Percentiles rank a stretch among this genome's conserved stretches.
Evolutionary conservation across 257 asterid species (phyloP).

Genomic region (Sherardia arvensis): DNA sequence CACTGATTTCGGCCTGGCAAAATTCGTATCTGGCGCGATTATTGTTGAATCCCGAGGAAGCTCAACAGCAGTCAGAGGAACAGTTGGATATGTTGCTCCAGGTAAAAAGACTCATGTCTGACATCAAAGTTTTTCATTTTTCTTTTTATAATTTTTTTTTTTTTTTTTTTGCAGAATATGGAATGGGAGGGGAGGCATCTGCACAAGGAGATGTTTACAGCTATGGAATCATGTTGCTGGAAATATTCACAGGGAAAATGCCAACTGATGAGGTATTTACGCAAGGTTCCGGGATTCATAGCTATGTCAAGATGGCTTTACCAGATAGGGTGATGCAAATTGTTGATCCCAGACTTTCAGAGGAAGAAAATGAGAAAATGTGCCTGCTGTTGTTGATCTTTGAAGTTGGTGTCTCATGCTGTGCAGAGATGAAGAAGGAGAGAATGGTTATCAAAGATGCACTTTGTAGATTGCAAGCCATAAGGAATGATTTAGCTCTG

Average conservation of each 20-base stretch:
- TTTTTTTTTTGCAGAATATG: slow-evolving; percentile 19
- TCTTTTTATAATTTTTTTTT: not conserved
- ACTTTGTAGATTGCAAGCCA: not conserved
- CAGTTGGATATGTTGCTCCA: slow-evolving; percentile 38
- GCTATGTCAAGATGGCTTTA: slow-evolving; percentile 10
- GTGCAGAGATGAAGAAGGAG: slow-evolving; percentile 10
- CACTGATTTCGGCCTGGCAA: slow-evolving; percentile 33
- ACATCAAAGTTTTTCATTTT: no score
- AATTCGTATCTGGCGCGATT: slow-evolving; percentile 10
- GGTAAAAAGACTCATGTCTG: slow-evolving; percentile 26
- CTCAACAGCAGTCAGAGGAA: slow-evolving; percentile 26
- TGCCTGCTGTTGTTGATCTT: slow-evolving; percentile 1
- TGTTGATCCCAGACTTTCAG: slow-evolving; percentile 12
- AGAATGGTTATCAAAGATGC: slow-evolving; percentile 16
- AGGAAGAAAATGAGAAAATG: slow-evolving; percentile 7
- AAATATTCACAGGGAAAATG: slow-evolving; percentile 15
- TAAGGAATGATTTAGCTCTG: slow-evolving; percentile 2
- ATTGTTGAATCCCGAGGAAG: slow-evolving; percentile 6
- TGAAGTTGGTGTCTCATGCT: slow-evolving; percentile 13
- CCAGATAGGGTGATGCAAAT: slow-evolving; percentile 8
- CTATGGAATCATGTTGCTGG: slow-evolving; percentile 17
- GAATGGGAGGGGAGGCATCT: slow-evolving; percentile 12
- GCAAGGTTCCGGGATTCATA: slow-evolving; percentile 6
- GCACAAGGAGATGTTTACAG: slow-evolving; percentile 13
- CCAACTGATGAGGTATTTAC: slow-evolving; percentile 8